Evolutionary conservation across 2,329 filamentous ascomycete genomes (phyloP), one percentile per base, ranked within the genome.

Genomic region (Nannizzia gypsea): DNA sequence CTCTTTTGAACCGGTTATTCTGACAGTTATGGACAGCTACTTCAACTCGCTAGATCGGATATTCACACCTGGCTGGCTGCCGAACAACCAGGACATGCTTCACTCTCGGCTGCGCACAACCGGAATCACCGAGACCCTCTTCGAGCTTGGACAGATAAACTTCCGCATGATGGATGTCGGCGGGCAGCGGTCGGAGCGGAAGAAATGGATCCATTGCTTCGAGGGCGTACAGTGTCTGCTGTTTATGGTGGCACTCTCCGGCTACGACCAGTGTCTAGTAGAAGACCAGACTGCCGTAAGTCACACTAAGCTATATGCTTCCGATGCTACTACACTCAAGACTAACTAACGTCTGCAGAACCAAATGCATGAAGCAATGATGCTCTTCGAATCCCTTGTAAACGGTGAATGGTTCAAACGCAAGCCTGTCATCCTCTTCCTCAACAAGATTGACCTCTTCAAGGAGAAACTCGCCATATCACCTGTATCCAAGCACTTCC

Each of bases 191-290:
- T 95, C 90, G 28, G 90, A 96, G 75, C 87, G 90, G 63, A 95
- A 95, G 81, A 96, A 96, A 79, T 96, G 90, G 90, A 95, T 96
- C 64, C 90, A 96, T 73, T 93, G 90, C 71, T 96, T 96, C 71
- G 90, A 96, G 72, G 93, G 93, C 65, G 90, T 96, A 63, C 90
- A 93, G 69, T 91, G 89, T 66, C 80, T 97, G 59, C 79, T 97
- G 44, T 97, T 97, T 76, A 82, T 97, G 66, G 92, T 96, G 58
- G 91, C 92, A 55, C 91, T 97, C 67, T 96, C 90, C 64, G 92
- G 92, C 62, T 97, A 96, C 73, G 92, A 97, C 71, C 93, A 97
- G 73, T 95, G 91, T 69, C 78, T 97, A 56, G 90, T 96, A 2
- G 92, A 97, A 76, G 92, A 97, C 72, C 91, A 95, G 74, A 93